These are phyloP conservation scores for Thoreauomyces humboldtii DNA, from an alignment of 192 early-diverging fungal species.

Conservation along the genomic window DNA sequence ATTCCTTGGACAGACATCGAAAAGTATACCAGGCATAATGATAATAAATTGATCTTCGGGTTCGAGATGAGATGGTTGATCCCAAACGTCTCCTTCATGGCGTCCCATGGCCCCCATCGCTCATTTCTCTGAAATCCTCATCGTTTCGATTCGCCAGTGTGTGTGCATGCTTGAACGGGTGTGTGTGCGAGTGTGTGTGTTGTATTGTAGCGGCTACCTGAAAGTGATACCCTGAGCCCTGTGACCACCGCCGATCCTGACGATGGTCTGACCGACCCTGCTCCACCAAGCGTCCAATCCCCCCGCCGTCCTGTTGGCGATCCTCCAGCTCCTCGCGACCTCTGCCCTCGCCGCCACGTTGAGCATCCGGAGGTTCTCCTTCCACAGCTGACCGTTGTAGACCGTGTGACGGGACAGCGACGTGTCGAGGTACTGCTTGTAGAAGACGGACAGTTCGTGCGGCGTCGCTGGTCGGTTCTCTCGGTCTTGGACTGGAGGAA, in stretches of 20 bases:
- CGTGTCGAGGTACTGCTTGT: conserved; percentile 31
- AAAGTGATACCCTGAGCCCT: conserved; percentile 28
- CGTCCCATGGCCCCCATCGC: too few relatives aligned
- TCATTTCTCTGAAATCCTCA: too few relatives aligned
- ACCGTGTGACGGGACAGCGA: conserved; percentile 24
- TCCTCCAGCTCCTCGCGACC: not conserved
- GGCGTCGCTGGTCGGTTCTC: conserved; percentile 18
- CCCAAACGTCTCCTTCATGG: too few relatives aligned
- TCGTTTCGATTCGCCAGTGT: too few relatives aligned
- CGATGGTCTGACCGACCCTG: conserved; percentile 15
- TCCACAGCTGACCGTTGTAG: conserved; percentile 37
- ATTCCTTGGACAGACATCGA: too few relatives aligned
- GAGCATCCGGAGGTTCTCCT: conserved; percentile 28
- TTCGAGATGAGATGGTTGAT: too few relatives aligned
- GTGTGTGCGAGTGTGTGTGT: too few relatives aligned
- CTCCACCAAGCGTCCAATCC: conserved; percentile 12
- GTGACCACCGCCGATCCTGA: conserved; percentile 15
- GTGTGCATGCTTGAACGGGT: too few relatives aligned
- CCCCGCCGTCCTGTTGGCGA: not conserved
- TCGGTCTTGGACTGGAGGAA: conserved; percentile 6
- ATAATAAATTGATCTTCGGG: too few relatives aligned
- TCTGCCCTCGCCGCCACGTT: conserved; percentile 18
- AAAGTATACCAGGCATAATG: too few relatives aligned
- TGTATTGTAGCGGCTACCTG: conserved; percentile 13
- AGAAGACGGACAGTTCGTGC: conserved; percentile 33